Base-by-base conservation (phyloP, 176 grass and related monocot species). In the Hyparrhenia diplandra region DNA sequence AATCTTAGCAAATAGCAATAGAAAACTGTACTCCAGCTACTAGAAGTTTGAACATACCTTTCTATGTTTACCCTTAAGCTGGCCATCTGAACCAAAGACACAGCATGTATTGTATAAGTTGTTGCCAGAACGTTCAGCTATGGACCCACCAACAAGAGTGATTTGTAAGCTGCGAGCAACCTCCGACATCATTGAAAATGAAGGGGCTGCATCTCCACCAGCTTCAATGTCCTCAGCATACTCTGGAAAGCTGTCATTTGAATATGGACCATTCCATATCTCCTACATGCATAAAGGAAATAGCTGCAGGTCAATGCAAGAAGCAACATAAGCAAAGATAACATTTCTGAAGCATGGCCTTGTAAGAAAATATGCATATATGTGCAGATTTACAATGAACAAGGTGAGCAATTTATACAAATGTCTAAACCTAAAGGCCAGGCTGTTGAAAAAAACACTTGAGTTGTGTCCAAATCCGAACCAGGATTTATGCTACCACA, bases 181-280 rank as follows among this genome's bases (percentile, higher is more conserved):
- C 65, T 93, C 90, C 10, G 88, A 93, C 67, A 99, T 86, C 96
- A 99, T 99, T 63, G 92, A 76, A 84, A 93, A 88, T 41, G 97
- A 95, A 29, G 93, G 93, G 86, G 97, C 88, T 58, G 93, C 86
- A 80, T 93, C 69, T 6, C 88, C 82, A 2, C 95, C 92, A 35
- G 92, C 84, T 91, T 95, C 96, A 78, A 99, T 89, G 83, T 93
- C 92, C 80, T 99, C 96, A 3, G 96, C 96, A 1, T 91, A 99
- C 20, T 91, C 60, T 14, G 97, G 91, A 86, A 99, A 99, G 64
- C 93, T 96, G 55, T 99, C 97, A 86, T 94, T 81, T 75, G 92
- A 93, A 69, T 99, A 99, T 10, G 97, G 97, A 60, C 89, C 83
- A 36, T 99, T 99, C 97, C 93, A 99, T 80, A 99, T 89, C 82